A percentile compares a stretch with the other conserved stretches of the same genome.
These are phyloP conservation scores for Globisporangium apiculatum DNA, from an alignment of 352 stramenopile genomes.

Conservation along the genomic window DNA sequence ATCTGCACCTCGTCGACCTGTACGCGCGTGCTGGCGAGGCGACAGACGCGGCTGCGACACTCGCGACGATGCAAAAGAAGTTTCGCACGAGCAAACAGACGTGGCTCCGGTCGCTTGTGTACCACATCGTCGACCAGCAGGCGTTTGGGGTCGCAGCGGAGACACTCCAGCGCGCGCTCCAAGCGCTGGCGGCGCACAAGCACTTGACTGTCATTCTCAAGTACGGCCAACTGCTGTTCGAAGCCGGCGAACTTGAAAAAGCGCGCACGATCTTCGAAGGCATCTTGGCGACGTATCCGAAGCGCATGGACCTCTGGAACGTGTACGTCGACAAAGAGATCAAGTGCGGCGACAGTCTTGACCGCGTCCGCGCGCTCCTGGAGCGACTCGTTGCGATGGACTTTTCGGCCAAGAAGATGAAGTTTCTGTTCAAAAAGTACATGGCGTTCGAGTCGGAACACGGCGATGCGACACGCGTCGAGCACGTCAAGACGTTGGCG, in stretches of 20 bases:
- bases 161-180: conserved; percentile 89
- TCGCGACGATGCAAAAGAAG: conserved; percentile 89
- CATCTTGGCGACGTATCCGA: conserved; percentile 92
- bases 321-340: conserved; percentile 97
- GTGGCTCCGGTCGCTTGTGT: conserved; percentile 84
- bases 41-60: conserved; percentile 62
- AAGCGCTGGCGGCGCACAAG: conserved; percentile 92
- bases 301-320: conserved; percentile 95
- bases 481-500: conserved; percentile 93
- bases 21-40: conserved; percentile 67
- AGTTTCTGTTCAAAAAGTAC: conserved; percentile 97
- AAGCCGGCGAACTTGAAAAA: conserved; percentile 90
- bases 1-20: conserved; percentile 93
- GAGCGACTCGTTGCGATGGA: conserved; percentile 90
- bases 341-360: conserved; percentile 83
- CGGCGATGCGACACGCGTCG: conserved; percentile 79
- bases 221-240: conserved; percentile 95
- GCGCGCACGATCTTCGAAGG: conserved; percentile 94
- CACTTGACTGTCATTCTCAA: conserved; percentile 93
- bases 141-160: conserved; percentile 73
- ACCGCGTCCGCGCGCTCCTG: conserved; percentile 86
- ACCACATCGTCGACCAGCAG: conserved; percentile 77
- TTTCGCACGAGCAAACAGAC: conserved; percentile 87
- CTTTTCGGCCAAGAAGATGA: conserved; percentile 97
- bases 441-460: conserved; percentile 91